These are phyloP conservation scores for Beauveria asiatica DNA, from an alignment of 2,329 filamentous ascomycete genomes.

Conservation along the genomic window DNA sequence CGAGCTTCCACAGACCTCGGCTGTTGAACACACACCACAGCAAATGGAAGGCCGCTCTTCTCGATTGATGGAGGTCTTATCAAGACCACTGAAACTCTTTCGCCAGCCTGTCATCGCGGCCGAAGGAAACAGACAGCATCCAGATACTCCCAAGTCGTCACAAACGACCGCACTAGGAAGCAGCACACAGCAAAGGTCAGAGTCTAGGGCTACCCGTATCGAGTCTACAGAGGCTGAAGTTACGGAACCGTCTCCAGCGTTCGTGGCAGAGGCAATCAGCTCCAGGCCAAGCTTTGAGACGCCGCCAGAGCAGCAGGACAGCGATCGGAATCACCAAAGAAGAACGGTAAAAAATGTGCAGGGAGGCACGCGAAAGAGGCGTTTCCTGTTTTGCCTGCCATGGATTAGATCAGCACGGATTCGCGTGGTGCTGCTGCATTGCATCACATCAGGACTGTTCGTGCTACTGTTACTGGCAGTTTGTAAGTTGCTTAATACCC, in stretches of 20 bases:
- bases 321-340: background rate
- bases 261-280: background rate
- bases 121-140: conserved; percentile 20
- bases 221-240: background rate
- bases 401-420: conserved; percentile 45
- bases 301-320: background rate
- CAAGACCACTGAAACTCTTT: background rate
- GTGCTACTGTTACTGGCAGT: conserved; percentile 50
- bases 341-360: background rate
- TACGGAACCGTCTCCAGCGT: background rate
- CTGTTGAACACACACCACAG: background rate
- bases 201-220: conserved; percentile 13
- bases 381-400: conserved; percentile 47
- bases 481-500: conserved; percentile 44
- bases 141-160: conserved; percentile 10
- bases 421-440: conserved; percentile 48
- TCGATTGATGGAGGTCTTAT: background rate
- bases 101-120: background rate
- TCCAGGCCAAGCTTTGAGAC: background rate
- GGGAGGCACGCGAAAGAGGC: conserved; percentile 18
- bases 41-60: background rate
- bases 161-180: too few relatives aligned
- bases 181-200: background rate
- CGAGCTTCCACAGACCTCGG: background rate
- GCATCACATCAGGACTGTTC: conserved; percentile 57